Base-by-base conservation (phyloP, 2,329 filamentous ascomycete species). In the Coniochaeta ligniaria region DNA sequence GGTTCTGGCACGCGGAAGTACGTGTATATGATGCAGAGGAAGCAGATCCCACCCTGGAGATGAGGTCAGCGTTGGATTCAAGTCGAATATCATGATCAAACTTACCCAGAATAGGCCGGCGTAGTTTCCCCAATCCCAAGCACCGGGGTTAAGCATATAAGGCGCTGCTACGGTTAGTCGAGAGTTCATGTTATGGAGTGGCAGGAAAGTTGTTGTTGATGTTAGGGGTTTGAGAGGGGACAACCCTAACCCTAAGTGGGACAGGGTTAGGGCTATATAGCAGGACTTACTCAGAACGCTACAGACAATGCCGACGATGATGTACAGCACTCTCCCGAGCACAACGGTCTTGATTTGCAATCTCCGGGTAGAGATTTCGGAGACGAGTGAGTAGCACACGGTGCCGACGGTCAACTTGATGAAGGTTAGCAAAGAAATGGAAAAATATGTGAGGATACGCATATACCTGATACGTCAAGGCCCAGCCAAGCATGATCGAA, bases 321-420 rank as follows among this genome's bases (percentile, higher is more conserved):
- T 93, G 79, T 90, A 90, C 54, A 92, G 77, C 66, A 91, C 90
- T 60, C 92, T 88, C 1, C 90, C 92, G 2, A 96, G 82, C 1
- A 95, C 92, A 24, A 96, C 89, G 0, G 93, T 96, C 79, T 96
- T 96, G 78, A 96, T 93, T 70, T 93, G 89, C 36, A 97, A 81
- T 1, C 92, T 84, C 16, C 90, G 85, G 0, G 91, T 92, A 0
- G 91, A 92, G 24, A 96, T 75, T 72, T 96, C 92, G 1, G 90
- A 85, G 5, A 96, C 92, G 3, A 96, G 83, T 0, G 91, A 95
- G 76, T 96, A 96, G 74, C 89, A 92, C 8, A 96, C 91, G 0
- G 92, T 95, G 43, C 92, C 92, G 57, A 96, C 92, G 0, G 91
- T 90, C 56, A 94, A 80, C 72, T 96, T 38, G 35, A 11, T 6